Evolutionary conservation across 768 basidiomycete genomes (phyloP).

Genomic region (Holtermannia corniformis): DNA sequence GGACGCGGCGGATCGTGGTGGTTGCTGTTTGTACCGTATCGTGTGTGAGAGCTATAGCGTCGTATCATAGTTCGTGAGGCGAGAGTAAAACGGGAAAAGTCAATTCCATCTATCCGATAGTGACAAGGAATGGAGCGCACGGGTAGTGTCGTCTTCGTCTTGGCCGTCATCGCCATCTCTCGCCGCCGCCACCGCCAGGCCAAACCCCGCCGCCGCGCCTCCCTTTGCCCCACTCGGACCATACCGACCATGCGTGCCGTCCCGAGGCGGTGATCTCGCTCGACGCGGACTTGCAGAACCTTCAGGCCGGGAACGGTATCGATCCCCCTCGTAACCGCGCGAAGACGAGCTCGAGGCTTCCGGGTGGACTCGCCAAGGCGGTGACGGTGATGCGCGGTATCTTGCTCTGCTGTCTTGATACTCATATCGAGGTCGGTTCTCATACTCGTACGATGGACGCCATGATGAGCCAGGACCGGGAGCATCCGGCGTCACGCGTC

Average conservation of each 20-base stretch:
- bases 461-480: not conserved
- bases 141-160: not conserved
- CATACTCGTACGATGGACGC: not conserved
- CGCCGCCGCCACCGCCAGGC: not conserved
- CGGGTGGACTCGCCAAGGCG: not conserved
- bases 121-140: not conserved
- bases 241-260: not conserved
- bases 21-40: not conserved
- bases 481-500: not conserved
- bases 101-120: too few species aligned
- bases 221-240: not conserved
- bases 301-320: not conserved
- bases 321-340: not conserved
- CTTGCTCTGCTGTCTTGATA: not conserved
- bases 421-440: not conserved
- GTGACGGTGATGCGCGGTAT: not conserved
- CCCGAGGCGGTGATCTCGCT: not conserved
- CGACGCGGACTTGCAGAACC: not conserved
- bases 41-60: not conserved
- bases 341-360: not conserved
- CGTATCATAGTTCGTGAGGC: not conserved
- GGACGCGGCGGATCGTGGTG: not conserved
- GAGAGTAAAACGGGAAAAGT: too few species aligned
- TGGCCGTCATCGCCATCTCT: not conserved
- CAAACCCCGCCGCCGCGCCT: not conserved